These are phyloP conservation scores for Epichloe brachyelytri DNA, from an alignment of 2,329 filamentous ascomycete genomes.

Conservation along the genomic window DNA sequence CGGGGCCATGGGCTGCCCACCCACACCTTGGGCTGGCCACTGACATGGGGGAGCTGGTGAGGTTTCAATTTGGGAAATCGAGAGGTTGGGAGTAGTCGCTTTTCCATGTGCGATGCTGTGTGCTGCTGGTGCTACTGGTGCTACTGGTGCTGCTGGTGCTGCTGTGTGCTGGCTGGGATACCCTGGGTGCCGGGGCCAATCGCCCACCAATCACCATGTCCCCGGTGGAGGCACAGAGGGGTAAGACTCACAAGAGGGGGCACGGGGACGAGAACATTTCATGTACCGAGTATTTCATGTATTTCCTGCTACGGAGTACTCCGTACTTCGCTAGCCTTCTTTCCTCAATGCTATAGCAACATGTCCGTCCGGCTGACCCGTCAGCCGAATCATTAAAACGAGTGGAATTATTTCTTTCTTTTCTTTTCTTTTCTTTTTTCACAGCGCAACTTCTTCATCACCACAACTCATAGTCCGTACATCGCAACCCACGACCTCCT, in stretches of 20 bases:
- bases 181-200: background rate
- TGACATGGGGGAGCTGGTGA: background rate
- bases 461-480: background rate
- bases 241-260: too few species aligned
- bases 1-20: too few species aligned
- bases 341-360: background rate
- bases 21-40: background rate
- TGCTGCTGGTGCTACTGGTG: too few species aligned
- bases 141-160: too few species aligned
- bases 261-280: too few species aligned
- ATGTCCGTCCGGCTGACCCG: background rate
- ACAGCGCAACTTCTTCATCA: background rate
- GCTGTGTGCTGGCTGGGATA: background rate
- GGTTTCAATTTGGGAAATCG: constrained; percentile 2
- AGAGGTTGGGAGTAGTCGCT: constrained; percentile 8
- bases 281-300: background rate
- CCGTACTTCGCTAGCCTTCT: background rate
- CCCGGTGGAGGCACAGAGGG: background rate
- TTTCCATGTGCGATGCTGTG: background rate
- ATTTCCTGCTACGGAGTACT: background rate
- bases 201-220: background rate
- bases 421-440: too few species aligned
- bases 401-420: too few species aligned
- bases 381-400: background rate
- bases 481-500: background rate